Evolutionary conservation across 139 green algal genomes (phyloP).

Genomic region (Zygnema circumcarinatum): DNA sequence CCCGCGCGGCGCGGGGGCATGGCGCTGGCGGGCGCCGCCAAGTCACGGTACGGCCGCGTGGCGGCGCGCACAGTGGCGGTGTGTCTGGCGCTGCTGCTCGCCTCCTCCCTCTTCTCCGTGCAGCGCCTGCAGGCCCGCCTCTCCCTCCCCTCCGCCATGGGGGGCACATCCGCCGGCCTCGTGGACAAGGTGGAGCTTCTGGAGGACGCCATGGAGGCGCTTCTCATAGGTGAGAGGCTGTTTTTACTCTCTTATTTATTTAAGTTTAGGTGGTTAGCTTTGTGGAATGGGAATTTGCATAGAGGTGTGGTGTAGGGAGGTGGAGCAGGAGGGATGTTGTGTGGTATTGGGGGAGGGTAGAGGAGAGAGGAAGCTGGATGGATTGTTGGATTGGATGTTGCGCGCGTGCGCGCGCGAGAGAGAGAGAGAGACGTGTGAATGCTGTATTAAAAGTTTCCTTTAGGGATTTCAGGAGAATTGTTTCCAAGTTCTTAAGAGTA

Average conservation of each 20-base stretch:
- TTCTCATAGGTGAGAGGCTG: slow-evolving; percentile 8
- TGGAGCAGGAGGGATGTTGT: too few species aligned
- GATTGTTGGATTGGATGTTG: too few species aligned
- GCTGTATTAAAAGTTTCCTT: too few species aligned
- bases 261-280: background rate
- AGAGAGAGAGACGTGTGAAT: too few species aligned
- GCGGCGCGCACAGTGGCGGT: slow-evolving; percentile 16
- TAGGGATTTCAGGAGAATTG: too few species aligned
- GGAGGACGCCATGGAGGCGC: slow-evolving; percentile 3
- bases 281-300: background rate
- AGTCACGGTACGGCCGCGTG: slow-evolving; percentile 1
- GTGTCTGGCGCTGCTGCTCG: slow-evolving; percentile 22
- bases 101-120: background rate
- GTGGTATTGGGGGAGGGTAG: too few species aligned
- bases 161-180: background rate
- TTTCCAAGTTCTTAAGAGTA: too few species aligned
- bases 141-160: background rate
- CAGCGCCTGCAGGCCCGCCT: slow-evolving; percentile 19
- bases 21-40: background rate
- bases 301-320: too few species aligned
- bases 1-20: background rate
- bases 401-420: too few species aligned
- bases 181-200: slow-evolving; percentile 24
- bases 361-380: too few species aligned
- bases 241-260: background rate